Evolutionary conservation across 208 protist genomes (phyloP), one percentile per base, ranked within the genome.

Genomic region (Zelonia costaricensis): DNA sequence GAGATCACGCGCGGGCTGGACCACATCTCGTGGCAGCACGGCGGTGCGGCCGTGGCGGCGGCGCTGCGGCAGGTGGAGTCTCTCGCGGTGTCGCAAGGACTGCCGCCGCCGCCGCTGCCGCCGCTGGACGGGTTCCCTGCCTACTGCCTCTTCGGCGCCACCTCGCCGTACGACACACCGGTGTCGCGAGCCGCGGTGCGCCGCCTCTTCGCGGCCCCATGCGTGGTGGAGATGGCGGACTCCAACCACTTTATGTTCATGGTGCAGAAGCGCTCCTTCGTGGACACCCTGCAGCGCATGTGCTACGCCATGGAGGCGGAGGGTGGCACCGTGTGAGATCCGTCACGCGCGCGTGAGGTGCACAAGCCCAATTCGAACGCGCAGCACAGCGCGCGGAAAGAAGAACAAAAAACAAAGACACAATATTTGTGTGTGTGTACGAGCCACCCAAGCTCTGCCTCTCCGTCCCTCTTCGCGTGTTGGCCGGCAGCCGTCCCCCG

Each of bases 171-270:
- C 62, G 58, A 73, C 49, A 72, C 57, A 16, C 30, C 62, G 0
- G 40, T 30, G 18, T 58, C 69, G 2, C 35, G 64, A 0, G 54
- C 56, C 2, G 57, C 55, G 46, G 61, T 74, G 23, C 43, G 49
- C 15, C 46, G 58, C 20, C 36, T 78, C 66, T 81, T 77, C 44
- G 27, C 63, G 33, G 28, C 57, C n/a, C 67, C 69, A 15, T 68
- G 67, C 13, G 36, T 78, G n/a, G 28, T 74, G 43, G 68, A 76
- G 45, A 48, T 85, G 62, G 63, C 67, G 23, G 65, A 68, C 12
- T 39, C 70, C 0, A 68, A 74, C 23, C 79, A 85, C 62, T 79
- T 85, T 49, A 38, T 79, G n/a, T 78, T 78, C 27, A 80, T 84
- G 66, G 45, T 43, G 42, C 61, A 75, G 45, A 80, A 78, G 42